Base-by-base conservation (phyloP, 148 eudicot species). In the Nepenthes gracilis region DNA sequence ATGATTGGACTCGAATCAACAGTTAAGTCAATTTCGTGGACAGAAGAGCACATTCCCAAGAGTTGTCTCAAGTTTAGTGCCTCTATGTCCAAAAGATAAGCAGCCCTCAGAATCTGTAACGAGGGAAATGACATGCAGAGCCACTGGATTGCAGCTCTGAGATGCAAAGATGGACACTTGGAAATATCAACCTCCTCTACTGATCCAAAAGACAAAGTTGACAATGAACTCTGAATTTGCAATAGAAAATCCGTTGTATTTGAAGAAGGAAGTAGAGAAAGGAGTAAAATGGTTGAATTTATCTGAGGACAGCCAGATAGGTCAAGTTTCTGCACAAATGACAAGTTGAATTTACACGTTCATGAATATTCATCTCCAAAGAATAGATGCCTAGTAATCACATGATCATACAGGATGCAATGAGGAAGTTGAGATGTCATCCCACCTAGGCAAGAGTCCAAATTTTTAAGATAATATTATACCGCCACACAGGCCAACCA, bases 271-370 rank as follows among this genome's bases (percentile, higher is more conserved):
- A 85, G 78, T 57, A 88, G 43, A 13, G 90, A 78, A 54, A 78
- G 60, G 45, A 85, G 83, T 50, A 92, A 50, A 72, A 65, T 58
- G 12, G 45, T 59, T 36, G 70, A 58, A 38, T 67, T 82, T 35
- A 86, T 72, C 72, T 88, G 96, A 61, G 88, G 82, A 80, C 96
- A 92, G 58, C 94, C 80, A 50, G 96, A 83, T 67, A 92, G 80
- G 66, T 92, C 96, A 61, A 92, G 67, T 76, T 69, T 83, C 98
- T 92, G 82, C 83, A 84, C 47, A 47, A 47, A 70, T n/a, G 63
- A 53, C 12, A 64, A 43, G 15, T 37, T 4, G 35, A 67, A 61
- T 15, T 43, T 43, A 54, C 36, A 23, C 23, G 23, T 23, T 56
- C 33, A 64, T 9, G 11, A 55, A 33, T 33, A 32, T 32, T 9